phyloP scores from a whole-genome alignment of 1,284 basidiomycete species.

The Macrocystidia cucumis region DNA sequence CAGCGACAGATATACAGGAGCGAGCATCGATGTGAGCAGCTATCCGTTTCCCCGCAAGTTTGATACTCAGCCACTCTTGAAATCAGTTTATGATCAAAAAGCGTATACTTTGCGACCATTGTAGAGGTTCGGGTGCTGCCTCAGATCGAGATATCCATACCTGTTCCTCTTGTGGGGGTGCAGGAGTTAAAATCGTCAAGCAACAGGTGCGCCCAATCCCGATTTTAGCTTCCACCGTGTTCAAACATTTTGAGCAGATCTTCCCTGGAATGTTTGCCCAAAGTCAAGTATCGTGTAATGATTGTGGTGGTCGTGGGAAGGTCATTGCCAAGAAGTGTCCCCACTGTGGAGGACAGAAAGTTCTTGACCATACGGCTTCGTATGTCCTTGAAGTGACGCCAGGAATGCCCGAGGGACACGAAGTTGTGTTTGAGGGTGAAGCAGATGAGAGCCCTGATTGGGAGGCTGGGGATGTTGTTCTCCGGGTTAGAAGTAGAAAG shows the following conservation, averaged over 20 bases:
- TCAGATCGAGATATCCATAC: constrained; percentile 80
- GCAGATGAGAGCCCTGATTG: constrained; percentile 91
- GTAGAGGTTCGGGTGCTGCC: constrained; percentile 86
- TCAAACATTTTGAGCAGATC: constrained; percentile 41
- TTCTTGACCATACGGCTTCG: constrained; percentile 76
- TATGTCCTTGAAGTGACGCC: constrained; percentile 78
- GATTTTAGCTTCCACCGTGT: constrained; percentile 19
- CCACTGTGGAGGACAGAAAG: constrained; percentile 77
- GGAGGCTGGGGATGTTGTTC: constrained; percentile 86
- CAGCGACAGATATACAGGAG: constrained; percentile 58
- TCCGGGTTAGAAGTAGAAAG: constrained; percentile 72
- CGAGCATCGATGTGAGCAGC: constrained; percentile 67
- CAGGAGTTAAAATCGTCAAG: constrained; percentile 77
- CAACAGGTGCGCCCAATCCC: constrained; percentile 48
- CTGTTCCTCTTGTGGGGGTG: constrained; percentile 77
- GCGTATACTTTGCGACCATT: constrained; percentile 86
- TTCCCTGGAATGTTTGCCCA: constrained; percentile 93
- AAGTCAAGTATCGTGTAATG: constrained; percentile 69
- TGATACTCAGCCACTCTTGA: constrained; percentile 3
- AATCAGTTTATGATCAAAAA: constrained; percentile 83
- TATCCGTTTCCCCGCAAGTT: neutral
- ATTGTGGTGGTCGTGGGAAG: constrained; percentile 79
- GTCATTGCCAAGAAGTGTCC: constrained; percentile 73
- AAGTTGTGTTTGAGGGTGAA: constrained; percentile 89
- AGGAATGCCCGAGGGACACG: constrained; percentile 88